Base-by-base conservation (phyloP, 1,139 yeast species). In the Hanseniaspora uvarum region DNA sequence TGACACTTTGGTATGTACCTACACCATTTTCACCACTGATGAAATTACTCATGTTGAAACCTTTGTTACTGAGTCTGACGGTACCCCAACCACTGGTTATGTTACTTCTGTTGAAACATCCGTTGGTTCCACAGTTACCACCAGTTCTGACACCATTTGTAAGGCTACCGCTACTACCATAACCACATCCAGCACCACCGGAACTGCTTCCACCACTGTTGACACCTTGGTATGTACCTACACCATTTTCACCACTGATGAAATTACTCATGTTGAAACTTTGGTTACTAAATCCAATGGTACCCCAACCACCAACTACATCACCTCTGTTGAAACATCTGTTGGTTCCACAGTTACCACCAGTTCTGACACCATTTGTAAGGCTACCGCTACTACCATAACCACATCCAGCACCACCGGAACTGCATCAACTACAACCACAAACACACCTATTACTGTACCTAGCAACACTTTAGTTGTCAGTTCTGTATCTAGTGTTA, bases 171-270 rank as follows among this genome's bases (percentile, higher is more conserved):
- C 11, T 6, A 12, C 34, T 5, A 31, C n/a, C 5, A 3, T 28
- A 6, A 28, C 31, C 14, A 31, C 34, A 3, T 31, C n/a, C 14
- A 31, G 34, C n/a, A 46, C 36, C 7, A 28, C 46, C 16, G 19
- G 21, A 1, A 28, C 46, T 30, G 10, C 21, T 10, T 21, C 24
- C 5, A 37, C 24, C 7, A 11, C 8, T 3, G 2, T 23, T 11
- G 31, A 28, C 1, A 41, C 34, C 6, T 7, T 30, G 33, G 28
- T 34, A 11, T 46, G 50, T 46, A 19, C 37, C 26, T 46, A 46
- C 43, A 46, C 50, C 5, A 24, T 46, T 26, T 46, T 24, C 34
- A 46, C 50, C 36, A 36, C 41, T 26, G 31, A 38, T 23, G 23
- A 38, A 23, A 38, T 24, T 14, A 37, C 40, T 37, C 40, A 46